Conservation (phyloP, 257 asterid species). For the Nicotiana attenuata region DNA sequence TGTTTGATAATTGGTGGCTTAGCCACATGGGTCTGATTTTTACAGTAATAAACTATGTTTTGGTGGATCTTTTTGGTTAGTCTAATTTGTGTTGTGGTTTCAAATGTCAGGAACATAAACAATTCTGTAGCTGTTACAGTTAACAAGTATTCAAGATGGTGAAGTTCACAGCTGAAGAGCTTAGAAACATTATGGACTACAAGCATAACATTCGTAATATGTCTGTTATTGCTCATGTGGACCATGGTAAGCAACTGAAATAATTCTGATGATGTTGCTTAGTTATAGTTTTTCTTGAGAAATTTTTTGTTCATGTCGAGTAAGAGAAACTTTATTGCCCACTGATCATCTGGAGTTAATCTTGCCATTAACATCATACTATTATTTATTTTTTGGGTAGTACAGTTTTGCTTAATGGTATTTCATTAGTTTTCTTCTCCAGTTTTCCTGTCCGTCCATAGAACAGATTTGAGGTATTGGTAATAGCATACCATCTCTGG, state of each 20-base stretch:
- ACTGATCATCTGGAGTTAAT: not conserved
- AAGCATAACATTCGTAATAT: conserved; percentile 41
- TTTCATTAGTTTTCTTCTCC: not conserved
- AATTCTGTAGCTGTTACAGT: not conserved
- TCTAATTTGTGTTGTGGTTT: not conserved
- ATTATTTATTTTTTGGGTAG: not conserved
- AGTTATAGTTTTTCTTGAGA: not conserved
- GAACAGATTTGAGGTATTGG: not conserved
- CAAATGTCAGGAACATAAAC: not conserved
- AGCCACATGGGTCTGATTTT: not conserved
- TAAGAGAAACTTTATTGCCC: not conserved
- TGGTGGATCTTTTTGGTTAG: not conserved
- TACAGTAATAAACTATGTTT: not conserved
- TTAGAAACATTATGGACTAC: conserved; percentile 36
- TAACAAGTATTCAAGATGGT: conserved; percentile 19
- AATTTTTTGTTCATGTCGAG: not conserved
- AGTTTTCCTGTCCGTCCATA: not conserved
- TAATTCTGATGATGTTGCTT: too few relatives aligned
- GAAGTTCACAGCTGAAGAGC: conserved; percentile 44
- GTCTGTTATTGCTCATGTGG: conserved; percentile 49
- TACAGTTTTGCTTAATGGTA: not conserved
- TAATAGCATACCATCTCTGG: not conserved
- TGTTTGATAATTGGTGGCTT: not conserved
- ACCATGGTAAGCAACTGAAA: conserved; percentile 26
- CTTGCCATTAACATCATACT: not conserved